Evolutionary conservation across 2,329 filamentous ascomycete genomes (phyloP).

Genomic region (Epichloe hybrida): DNA sequence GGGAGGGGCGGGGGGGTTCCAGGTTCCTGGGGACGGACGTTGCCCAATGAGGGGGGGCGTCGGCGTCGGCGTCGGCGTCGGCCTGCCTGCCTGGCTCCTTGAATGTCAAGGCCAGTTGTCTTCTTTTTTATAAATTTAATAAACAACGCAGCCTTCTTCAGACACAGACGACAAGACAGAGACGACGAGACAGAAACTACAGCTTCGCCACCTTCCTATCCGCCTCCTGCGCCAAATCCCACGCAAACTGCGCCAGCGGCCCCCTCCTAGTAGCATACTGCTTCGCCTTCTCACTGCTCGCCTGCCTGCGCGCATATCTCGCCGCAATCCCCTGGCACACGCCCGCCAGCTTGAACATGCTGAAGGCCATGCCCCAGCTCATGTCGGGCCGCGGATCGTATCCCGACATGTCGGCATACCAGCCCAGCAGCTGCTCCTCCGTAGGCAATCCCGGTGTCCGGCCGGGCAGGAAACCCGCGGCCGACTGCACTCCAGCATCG

Average conservation of each 20-base stretch:
- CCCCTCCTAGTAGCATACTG: slow-evolving; percentile 56
- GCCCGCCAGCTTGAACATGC: slow-evolving; percentile 44
- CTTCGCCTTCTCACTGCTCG: slow-evolving; percentile 71
- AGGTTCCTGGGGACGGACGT: no score
- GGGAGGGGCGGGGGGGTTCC: no score
- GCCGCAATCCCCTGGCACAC: slow-evolving; percentile 86
- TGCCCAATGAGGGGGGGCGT: no score
- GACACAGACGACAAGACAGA: not conserved
- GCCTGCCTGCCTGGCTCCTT: no score
- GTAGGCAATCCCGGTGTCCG: slow-evolving; percentile 49
- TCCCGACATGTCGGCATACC: slow-evolving; percentile 39
- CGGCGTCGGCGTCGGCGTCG: no score
- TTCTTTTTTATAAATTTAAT: no score
- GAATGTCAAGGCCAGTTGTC: no score
- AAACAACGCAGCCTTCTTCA: no score
- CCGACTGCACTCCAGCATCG: slow-evolving; percentile 13
- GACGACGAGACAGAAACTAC: slow-evolving; percentile 8
- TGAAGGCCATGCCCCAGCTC: slow-evolving; percentile 48
- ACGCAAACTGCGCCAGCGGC: slow-evolving; percentile 66
- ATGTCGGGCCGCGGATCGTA: slow-evolving; percentile 55
- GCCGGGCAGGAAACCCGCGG: slow-evolving; percentile 45
- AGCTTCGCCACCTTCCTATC: slow-evolving; percentile 15
- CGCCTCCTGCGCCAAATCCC: slow-evolving; percentile 50
- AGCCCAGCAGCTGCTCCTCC: slow-evolving; percentile 26
- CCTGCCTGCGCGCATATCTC: slow-evolving; percentile 70